phyloP scores from a whole-genome alignment of 2,329 filamentous ascomycete species.

The Neofusicoccum parvum region DNA sequence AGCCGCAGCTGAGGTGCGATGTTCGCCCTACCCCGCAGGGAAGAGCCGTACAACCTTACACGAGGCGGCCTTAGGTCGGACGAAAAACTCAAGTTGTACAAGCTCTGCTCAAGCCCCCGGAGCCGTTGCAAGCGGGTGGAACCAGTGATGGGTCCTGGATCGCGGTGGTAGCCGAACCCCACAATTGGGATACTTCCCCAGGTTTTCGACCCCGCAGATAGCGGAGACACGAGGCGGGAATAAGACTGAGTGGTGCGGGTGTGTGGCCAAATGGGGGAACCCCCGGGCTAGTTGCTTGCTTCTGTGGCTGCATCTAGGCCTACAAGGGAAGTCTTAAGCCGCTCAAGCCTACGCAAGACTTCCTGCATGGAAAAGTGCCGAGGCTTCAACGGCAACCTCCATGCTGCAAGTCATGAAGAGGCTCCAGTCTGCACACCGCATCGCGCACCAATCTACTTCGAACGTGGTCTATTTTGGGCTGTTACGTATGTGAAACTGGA shows the following conservation, averaged over 20 bases:
- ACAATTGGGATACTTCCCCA: background rate
- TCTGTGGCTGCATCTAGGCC: constrained; percentile 2
- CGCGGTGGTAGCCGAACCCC: background rate
- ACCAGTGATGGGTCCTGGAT: background rate
- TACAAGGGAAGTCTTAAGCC: background rate
- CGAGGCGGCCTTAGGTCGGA: background rate
- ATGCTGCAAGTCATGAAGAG: background rate
- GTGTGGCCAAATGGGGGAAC: background rate
- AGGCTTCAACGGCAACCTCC: background rate
- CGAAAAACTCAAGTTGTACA: constrained; percentile 4
- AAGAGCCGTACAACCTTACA: background rate
- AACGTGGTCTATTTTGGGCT: background rate
- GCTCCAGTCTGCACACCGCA: background rate
- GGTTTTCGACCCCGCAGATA: constrained; percentile 14
- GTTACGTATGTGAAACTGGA: no score
- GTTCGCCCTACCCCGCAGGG: background rate
- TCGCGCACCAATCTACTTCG: background rate
- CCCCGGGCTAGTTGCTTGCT: background rate
- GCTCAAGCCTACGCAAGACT: constrained; percentile 16
- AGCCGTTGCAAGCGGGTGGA: background rate
- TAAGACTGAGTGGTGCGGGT: background rate
- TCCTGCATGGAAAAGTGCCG: constrained; percentile 1
- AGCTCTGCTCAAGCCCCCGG: background rate
- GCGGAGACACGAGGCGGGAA: background rate
- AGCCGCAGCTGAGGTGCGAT: background rate